Evolutionary conservation across 2,329 filamentous ascomycete species (phyloP).

Genomic region (Talaromyces funiculosus): DNA sequence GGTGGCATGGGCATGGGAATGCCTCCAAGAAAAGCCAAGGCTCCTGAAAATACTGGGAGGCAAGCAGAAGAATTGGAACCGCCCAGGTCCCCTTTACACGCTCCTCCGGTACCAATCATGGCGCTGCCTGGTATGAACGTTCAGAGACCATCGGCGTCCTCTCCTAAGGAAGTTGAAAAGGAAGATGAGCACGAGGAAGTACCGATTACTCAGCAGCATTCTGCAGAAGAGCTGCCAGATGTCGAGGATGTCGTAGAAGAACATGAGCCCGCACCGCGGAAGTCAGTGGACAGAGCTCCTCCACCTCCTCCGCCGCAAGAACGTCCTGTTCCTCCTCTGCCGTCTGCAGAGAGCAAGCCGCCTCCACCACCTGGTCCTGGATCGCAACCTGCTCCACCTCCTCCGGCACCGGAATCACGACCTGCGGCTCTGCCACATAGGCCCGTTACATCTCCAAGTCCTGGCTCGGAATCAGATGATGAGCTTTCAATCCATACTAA

Average conservation of each 20-base stretch:
- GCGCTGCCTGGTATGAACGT: conserved; percentile 64
- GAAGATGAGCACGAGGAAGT: conserved; percentile 47
- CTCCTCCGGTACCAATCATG: conserved; percentile 50
- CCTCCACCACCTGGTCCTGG: conserved; percentile 33
- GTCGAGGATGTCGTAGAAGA: conserved; percentile 46
- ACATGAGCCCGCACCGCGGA: conserved; percentile 28
- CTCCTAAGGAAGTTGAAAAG: conserved; percentile 43
- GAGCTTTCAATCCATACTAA: conserved; percentile 60
- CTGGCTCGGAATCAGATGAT: conserved; percentile 83
- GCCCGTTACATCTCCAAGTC: conserved; percentile 58
- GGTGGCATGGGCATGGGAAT: conserved; percentile 41
- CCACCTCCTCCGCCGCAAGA: conserved; percentile 48
- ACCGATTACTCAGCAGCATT: conserved; percentile 38
- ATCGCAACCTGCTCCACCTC: conserved; percentile 31
- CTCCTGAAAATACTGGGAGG: conserved; percentile 31
- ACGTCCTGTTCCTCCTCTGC: conserved; percentile 41
- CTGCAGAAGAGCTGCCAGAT: conserved; percentile 47
- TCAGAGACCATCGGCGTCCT: conserved; percentile 45
- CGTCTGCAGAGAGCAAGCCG: conserved; percentile 35
- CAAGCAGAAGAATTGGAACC: conserved; percentile 27
- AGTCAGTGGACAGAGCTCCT: conserved; percentile 38
- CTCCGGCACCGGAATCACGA: conserved; percentile 38
- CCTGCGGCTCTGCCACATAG: conserved; percentile 46
- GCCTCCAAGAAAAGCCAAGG: conserved; percentile 49
- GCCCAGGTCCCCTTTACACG: conserved; percentile 24